These are phyloP conservation scores for Backusella mclennaniae DNA, from an alignment of 192 early-diverging fungal genomes.

Conservation along the genomic window DNA sequence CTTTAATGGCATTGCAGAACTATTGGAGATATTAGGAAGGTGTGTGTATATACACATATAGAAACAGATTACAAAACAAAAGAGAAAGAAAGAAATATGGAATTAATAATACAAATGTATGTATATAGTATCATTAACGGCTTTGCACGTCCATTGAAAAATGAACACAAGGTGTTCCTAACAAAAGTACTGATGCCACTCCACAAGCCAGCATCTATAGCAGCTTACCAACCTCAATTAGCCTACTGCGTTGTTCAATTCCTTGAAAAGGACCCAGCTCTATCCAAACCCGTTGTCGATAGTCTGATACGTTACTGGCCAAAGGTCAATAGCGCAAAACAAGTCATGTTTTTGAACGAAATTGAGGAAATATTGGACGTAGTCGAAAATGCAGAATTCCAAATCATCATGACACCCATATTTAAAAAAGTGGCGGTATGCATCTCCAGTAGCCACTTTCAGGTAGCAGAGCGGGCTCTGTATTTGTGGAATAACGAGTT, in stretches of 20 bases:
- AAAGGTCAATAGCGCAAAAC: slow-evolving; percentile 98
- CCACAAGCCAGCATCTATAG: slow-evolving; percentile 94
- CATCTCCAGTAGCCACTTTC: slow-evolving; percentile 97
- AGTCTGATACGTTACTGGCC: slow-evolving; percentile 96
- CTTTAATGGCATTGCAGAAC: slow-evolving; percentile 98
- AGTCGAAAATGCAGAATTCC: slow-evolving; percentile 90
- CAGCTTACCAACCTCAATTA: slow-evolving; percentile 95
- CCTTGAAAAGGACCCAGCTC: slow-evolving; percentile 92
- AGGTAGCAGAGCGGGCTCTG: slow-evolving; percentile 96
- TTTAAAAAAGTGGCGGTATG: slow-evolving; percentile 92
- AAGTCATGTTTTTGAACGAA: slow-evolving; percentile 99
- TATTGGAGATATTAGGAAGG: slow-evolving; percentile 98
- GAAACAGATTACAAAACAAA: not conserved
- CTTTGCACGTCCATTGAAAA: slow-evolving; percentile 97
- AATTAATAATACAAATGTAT: not conserved
- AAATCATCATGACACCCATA: slow-evolving; percentile 84
- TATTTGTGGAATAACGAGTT: slow-evolving; percentile 99
- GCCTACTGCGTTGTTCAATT: slow-evolving; percentile 99
- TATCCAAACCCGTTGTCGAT: slow-evolving; percentile 92
- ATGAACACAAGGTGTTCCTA: slow-evolving; percentile 98
- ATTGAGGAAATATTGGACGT: slow-evolving; percentile 97
- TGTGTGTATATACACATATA: slow-evolving; percentile 29
- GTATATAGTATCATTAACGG: slow-evolving; percentile 95
- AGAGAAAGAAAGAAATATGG: slow-evolving; percentile 1
- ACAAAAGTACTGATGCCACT: slow-evolving; percentile 91